Evolutionary conservation across 768 basidiomycete species (phyloP).

Genomic region (Heimioporus sp.): DNA sequence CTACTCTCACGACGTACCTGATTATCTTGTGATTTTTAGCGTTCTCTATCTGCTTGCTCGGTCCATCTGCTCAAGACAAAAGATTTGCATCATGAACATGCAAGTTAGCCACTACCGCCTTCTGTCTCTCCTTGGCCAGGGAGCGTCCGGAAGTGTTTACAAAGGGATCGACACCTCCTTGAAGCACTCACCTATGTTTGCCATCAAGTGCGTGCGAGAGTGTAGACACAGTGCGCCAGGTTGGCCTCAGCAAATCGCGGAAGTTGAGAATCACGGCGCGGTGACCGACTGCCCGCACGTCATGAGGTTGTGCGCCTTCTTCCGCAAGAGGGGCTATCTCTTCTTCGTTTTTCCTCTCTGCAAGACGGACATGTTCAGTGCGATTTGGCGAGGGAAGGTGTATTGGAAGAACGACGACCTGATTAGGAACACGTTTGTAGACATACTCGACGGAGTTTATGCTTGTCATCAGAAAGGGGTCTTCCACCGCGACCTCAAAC

Average conservation of each 20-base stretch:
- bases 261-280: slow-evolving; percentile 53
- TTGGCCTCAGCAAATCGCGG: slow-evolving; percentile 60
- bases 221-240: slow-evolving; percentile 44
- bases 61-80: too few relatives aligned
- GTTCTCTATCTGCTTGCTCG: too few relatives aligned
- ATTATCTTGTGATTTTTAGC: too few relatives aligned
- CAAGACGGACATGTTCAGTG: slow-evolving; percentile 64
- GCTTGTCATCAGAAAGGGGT: slow-evolving; percentile 70
- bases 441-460: slow-evolving; percentile 75
- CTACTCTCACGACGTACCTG: too few relatives aligned
- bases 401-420: slow-evolving; percentile 59
- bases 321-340: slow-evolving; percentile 56
- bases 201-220: slow-evolving; percentile 73
- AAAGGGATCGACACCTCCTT: slow-evolving; percentile 55
- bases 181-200: slow-evolving; percentile 43
- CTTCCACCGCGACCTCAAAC: slow-evolving; percentile 86
- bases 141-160: slow-evolving; percentile 79
- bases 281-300: slow-evolving; percentile 52
- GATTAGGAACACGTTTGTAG: slow-evolving; percentile 66
- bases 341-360: slow-evolving; percentile 68
- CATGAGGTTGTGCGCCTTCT: slow-evolving; percentile 59
- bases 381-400: slow-evolving; percentile 43
- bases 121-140: slow-evolving; percentile 61
- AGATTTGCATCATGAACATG: slow-evolving; percentile 32
- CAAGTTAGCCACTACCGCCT: slow-evolving; percentile 62